Base-by-base conservation (phyloP, 192 early-diverging fungal genomes). In the Dissophora globulifera region DNA sequence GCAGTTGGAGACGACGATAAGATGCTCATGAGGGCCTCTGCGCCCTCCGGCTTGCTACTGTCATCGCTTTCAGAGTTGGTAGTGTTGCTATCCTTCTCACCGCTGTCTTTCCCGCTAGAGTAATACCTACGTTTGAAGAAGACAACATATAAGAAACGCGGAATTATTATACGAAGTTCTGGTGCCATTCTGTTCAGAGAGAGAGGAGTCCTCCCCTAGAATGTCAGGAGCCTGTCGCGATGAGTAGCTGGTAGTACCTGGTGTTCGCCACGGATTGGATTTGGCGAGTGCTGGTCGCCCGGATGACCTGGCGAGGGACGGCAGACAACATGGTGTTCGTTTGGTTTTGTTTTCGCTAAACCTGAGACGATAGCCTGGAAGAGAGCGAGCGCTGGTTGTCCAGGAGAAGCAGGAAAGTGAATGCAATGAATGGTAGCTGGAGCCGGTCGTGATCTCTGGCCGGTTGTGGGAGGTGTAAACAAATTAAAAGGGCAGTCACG, bases 191-290 rank as follows among this genome's bases (percentile, higher is more conserved):
- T n/a, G n/a, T n/a, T n/a, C n/a, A n/a, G n/a, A n/a, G n/a, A n/a
- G n/a, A n/a, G n/a, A n/a, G n/a, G n/a, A n/a, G n/a, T n/a, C n/a
- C n/a, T n/a, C n/a, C n/a, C n/a, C n/a, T n/a, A n/a, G n/a, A n/a
- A n/a, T n/a, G n/a, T n/a, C n/a, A n/a, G n/a, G n/a, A n/a, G n/a
- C n/a, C n/a, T n/a, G n/a, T n/a, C n/a, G n/a, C n/a, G n/a, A n/a
- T n/a, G n/a, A n/a, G n/a, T n/a, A n/a, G n/a, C n/a, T n/a, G n/a
- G 45, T 50, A 2, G 33, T 76, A 76, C 72, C 72, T 76, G 64
- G 62, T 25, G 58, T 23, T 57, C 33, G 12, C 25, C 16, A 62
- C 42, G 32, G 56, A 47, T 27, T 74, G 69, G 12, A 59, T 17
- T 30, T 35, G 54, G 35, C 50, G 45, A 20, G 38, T 27, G 19